Evolutionary conservation across 2,329 filamentous ascomycete species (phyloP).

Genomic region (Corniculantispora saksenae): DNA sequence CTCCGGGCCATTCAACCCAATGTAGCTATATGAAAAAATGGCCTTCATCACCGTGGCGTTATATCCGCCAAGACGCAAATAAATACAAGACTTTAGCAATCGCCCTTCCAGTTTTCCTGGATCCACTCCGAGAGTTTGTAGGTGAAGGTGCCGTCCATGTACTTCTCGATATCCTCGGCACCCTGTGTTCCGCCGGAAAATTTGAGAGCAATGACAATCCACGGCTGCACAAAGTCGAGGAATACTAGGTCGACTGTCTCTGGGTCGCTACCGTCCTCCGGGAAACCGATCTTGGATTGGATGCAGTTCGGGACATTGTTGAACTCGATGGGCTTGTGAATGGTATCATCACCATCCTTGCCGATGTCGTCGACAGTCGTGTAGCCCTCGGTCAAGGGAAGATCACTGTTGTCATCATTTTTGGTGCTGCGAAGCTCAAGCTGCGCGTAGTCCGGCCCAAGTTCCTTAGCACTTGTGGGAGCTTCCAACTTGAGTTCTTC

Average conservation of each 20-base stretch:
- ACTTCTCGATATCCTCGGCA: slow-evolving; percentile 49
- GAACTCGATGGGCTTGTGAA: slow-evolving; percentile 74
- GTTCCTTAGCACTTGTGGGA: slow-evolving; percentile 11
- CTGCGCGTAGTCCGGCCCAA: slow-evolving; percentile 23
- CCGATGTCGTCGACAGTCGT: slow-evolving; percentile 86
- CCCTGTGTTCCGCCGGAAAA: slow-evolving; percentile 55
- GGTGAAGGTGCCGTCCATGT: slow-evolving; percentile 57
- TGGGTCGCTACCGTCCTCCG: slow-evolving; percentile 53
- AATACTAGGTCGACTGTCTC: slow-evolving; percentile 85
- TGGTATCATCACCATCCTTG: slow-evolving; percentile 83
- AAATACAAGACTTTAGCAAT: slow-evolving; percentile 38
- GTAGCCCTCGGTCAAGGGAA: slow-evolving; percentile 68
- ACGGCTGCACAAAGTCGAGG: slow-evolving; percentile 85
- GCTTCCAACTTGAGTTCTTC: slow-evolving; percentile 15
- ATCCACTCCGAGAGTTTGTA: slow-evolving; percentile 60
- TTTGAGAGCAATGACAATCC: slow-evolving; percentile 74
- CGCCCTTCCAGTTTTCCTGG: slow-evolving; percentile 55
- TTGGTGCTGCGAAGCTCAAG: slow-evolving; percentile 35
- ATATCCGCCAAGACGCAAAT: neutral
- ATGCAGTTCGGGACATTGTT: slow-evolving; percentile 84
- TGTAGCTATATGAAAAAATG: neutral
- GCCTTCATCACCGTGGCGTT: neutral
- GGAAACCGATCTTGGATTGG: slow-evolving; percentile 67
- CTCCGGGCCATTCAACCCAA: neutral
- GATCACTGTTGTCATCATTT: slow-evolving; percentile 22